Evolutionary conservation across 768 basidiomycete species (phyloP), one percentile per base, ranked within the genome.

Genomic region (Boletus vermiculosoides): DNA sequence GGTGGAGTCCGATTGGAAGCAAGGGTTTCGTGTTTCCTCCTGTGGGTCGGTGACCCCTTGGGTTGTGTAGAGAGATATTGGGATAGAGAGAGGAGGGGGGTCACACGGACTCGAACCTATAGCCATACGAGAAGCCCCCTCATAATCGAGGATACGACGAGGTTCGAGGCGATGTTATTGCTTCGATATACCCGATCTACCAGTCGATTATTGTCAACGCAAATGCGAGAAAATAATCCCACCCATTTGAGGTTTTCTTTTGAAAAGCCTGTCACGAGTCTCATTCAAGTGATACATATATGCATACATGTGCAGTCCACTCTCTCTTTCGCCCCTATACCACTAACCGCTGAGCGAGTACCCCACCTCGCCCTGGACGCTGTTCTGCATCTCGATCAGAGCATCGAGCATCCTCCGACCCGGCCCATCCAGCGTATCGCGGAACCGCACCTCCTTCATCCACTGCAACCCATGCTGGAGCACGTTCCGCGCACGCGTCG

Each of bases 1-100:
- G 87, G 2, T 92, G 90, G 90, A 90, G 88, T 71, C 86, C 88
- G 7, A 85, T 90, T 54, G 63, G 78, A 67, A 78, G 76, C 28
- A 76, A 78, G 49, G 73, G 76, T 0, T 87, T 89, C 59, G 76
- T 73, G 33, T 77, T 83, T 61, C 80, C 83, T 16, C 76, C 79
- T 13, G 73, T 72, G 23, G 28, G 28, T 22, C 67, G 66, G 48
- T 69, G 58, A 66, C 30, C 13, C 7, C 13, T 13, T 33, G 23
- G 40, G 50, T 30, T 9, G 30, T 30, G 30, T 30, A 11, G 31
- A 42, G 31, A 44, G 28, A 33, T 40, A 11, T 12, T 25, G 34
- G 23, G 40, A 33, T 34, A 23, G 36, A 37, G 34, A 36, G 5
- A 2, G 34, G 5, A 8, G 33, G 25, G 9, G 16, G 18, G 15